Evolutionary conservation across 2,329 filamentous ascomycete species (phyloP).

Genomic region (Xylariaceae sp.): DNA sequence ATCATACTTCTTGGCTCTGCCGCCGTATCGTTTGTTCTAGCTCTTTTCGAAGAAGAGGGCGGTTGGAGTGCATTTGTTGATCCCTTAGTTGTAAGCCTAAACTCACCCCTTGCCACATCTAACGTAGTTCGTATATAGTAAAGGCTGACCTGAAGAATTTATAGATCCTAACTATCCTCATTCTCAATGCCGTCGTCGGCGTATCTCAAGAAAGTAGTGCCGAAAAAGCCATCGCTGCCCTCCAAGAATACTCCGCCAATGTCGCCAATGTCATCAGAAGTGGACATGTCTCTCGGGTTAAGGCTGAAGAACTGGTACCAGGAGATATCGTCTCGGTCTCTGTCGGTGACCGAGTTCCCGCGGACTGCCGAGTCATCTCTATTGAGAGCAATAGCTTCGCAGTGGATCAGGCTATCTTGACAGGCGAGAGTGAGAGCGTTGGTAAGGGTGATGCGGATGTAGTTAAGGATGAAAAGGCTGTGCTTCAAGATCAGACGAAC

Average conservation of each 20-base stretch:
- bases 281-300: slow-evolving; percentile 79
- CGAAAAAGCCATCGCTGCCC: slow-evolving; percentile 95
- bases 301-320: slow-evolving; percentile 96
- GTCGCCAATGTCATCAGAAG: slow-evolving; percentile 92
- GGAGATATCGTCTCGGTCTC: slow-evolving; percentile 89
- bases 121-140: neutral
- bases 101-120: slow-evolving; percentile 1
- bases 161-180: slow-evolving; percentile 93
- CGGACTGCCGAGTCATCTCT: slow-evolving; percentile 86
- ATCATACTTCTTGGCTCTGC: slow-evolving; percentile 93
- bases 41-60: slow-evolving; percentile 89
- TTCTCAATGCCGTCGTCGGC: slow-evolving; percentile 95
- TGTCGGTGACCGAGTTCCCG: slow-evolving; percentile 91
- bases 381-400: slow-evolving; percentile 98
- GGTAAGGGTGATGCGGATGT: slow-evolving; percentile 74
- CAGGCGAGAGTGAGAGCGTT: slow-evolving; percentile 97
- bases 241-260: slow-evolving; percentile 99
- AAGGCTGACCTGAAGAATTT: slow-evolving; percentile 25
- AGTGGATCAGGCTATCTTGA: slow-evolving; percentile 95
- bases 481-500: slow-evolving; percentile 97
- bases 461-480: slow-evolving; percentile 79
- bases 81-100: slow-evolving; percentile 81
- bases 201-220: slow-evolving; percentile 98
- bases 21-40: slow-evolving; percentile 89
- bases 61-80: slow-evolving; percentile 98